A percentile compares a stretch with the other conserved stretches of the same genome.
These are phyloP conservation scores for Aphanoascus verrucosus DNA, from an alignment of 2,329 filamentous ascomycete species.

Conservation along the genomic window DNA sequence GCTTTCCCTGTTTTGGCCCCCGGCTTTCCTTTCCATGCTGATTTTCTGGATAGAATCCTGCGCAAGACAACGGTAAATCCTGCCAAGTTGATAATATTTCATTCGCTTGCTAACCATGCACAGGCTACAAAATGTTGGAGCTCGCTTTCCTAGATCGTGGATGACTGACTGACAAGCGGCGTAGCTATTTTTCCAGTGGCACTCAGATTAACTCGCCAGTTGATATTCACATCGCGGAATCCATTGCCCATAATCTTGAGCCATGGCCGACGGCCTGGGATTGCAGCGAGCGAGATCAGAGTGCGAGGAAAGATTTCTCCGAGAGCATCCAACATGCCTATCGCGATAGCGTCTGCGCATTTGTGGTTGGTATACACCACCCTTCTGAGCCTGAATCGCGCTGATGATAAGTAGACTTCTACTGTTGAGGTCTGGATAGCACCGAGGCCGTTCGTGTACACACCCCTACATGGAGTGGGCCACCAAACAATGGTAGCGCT, in stretches of 20 bases:
- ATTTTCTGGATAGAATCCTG: slow-evolving; percentile 40
- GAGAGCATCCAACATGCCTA: background rate
- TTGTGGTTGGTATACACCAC: slow-evolving; percentile 2
- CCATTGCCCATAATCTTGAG: slow-evolving; percentile 46
- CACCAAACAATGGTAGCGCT: slow-evolving; percentile 26
- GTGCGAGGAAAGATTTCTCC: background rate
- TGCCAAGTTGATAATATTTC: background rate
- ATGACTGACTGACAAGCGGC: slow-evolving; percentile 18
- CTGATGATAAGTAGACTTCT: slow-evolving; percentile 22
- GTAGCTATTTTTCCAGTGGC: slow-evolving; percentile 50
- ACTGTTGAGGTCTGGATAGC: slow-evolving; percentile 23
- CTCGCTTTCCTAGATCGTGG: background rate
- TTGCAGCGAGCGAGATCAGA: slow-evolving; percentile 8
- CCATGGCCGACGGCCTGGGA: slow-evolving; percentile 39
- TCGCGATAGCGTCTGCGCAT: slow-evolving; percentile 2
- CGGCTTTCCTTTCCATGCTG: background rate
- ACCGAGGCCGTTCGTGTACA: slow-evolving; percentile 33
- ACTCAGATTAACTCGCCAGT: slow-evolving; percentile 56
- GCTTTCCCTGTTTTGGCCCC: background rate
- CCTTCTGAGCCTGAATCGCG: background rate
- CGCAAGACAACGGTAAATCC: slow-evolving; percentile 47
- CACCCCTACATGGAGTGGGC: slow-evolving; percentile 34
- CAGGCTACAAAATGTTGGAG: slow-evolving; percentile 50
- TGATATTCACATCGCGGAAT: slow-evolving; percentile 47
- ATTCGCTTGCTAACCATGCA: slow-evolving; percentile 8